Evolutionary conservation across 148 eudicot genomes (phyloP).

Genomic region (Camellia japonica): DNA sequence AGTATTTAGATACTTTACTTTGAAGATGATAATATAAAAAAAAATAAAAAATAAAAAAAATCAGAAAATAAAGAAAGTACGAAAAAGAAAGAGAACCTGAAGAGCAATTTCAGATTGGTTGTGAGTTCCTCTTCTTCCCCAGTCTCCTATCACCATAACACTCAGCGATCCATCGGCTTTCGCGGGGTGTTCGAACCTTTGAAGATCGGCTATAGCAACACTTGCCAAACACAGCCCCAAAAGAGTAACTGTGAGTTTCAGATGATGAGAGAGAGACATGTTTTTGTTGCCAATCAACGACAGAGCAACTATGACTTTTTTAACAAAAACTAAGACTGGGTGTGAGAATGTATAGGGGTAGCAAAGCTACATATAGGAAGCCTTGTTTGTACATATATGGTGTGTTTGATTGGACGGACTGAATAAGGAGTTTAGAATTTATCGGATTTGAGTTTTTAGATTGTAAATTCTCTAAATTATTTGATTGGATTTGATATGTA

Average conservation of each 20-base stretch:
- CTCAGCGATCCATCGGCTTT: conserved; percentile 56
- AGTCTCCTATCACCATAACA: conserved; percentile 72
- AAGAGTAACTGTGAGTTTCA: background rate
- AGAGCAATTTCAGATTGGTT: conserved; percentile 70
- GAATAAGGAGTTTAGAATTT: no score
- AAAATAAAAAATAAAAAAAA: no score
- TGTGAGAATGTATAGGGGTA: no score
- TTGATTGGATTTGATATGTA: no score
- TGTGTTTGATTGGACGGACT: no score
- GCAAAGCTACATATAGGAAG: no score
- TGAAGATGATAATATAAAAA: background rate
- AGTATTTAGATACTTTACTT: no score
- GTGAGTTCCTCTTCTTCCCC: conserved; percentile 69
- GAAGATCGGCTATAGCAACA: conserved; percentile 30
- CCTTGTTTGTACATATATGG: no score
- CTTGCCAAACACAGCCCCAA: background rate
- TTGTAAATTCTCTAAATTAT: no score
- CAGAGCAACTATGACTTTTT: background rate
- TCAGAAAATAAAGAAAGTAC: background rate
- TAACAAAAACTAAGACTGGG: background rate
- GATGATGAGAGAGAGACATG: background rate
- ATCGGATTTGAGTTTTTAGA: no score
- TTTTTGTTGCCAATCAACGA: no score
- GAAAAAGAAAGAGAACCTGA: conserved; percentile 39
- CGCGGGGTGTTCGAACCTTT: conserved; percentile 35